Base-by-base conservation (phyloP, 768 basidiomycete genomes). In the Dentipellis fragilis region DNA sequence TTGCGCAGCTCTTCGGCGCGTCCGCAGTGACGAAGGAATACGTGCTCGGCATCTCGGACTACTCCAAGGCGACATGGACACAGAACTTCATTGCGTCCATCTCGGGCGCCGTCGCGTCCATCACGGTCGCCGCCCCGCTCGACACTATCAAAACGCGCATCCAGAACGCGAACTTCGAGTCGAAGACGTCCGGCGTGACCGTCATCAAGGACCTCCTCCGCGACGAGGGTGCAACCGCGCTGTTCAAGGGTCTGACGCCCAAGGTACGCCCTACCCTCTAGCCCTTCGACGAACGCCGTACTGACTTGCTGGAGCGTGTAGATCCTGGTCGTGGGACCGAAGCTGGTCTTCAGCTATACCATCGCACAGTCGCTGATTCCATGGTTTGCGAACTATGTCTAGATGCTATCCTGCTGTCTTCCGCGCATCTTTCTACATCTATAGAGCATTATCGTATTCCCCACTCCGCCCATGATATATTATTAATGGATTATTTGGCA, bases 31-130 rank as follows among this genome's bases (percentile, higher is more conserved):
- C 94, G 35, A 98, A 98, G 70, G 94, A 97, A 63, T 94, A 94
- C 69, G 70, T 88, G 49, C 89, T 97, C 62, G 85, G 89, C 49
- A 81, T 98, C 4, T 68, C 79, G 22, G 95, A 98, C 69, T 99
- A 92, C 74, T 87, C 85, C 52, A 80, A 85, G 62, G 95, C 95
- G n/a, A 97, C 95, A 0, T 97, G 93, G 93, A 75, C 74, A 10
- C 93, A 99, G 72, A 99, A 99, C 76, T 98, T 98, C 66, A 80
- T 98, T 62, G 93, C 95, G 1, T 95, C 93, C 11, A 79, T 98
- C 57, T 87, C 85, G 4, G 95, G 95, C 67, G 95, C 50, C 11
- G 85, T 96, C 40, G 87, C 95, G 2, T 94, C 92, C 35, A 97
- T 99, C 66, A 91, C 91, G 9, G 84, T 98, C 63, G 94, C 95